Evolutionary conservation across 106 monocot species (phyloP).

Genomic region (Triglochin maritima): DNA sequence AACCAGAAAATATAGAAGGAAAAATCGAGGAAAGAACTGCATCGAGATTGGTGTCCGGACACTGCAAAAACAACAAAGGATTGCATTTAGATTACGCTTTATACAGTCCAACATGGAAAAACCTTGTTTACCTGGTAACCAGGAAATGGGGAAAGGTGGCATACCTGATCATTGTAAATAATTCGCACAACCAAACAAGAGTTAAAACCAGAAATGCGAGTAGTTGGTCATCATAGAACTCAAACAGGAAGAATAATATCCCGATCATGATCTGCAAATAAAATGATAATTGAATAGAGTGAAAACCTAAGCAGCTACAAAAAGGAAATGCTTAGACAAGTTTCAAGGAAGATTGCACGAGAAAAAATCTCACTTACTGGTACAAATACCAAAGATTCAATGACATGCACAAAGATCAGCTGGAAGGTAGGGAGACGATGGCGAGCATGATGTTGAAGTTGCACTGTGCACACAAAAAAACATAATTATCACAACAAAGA

Average conservation of each 20-base stretch:
- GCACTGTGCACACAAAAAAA: constrained; percentile 51
- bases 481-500: not conserved
- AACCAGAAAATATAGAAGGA: constrained; percentile 89
- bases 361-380: constrained; percentile 46
- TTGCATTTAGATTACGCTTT: not conserved
- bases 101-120: not conserved
- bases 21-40: constrained; percentile 99
- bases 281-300: not conserved
- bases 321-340: not conserved
- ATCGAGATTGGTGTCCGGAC: constrained; percentile 94
- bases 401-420: constrained; percentile 96
- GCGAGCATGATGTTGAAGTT: constrained; percentile 97
- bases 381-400: constrained; percentile 97
- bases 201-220: constrained; percentile 94
- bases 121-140: too few relatives aligned
- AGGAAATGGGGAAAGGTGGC: not conserved
- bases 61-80: constrained; percentile 34
- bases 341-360: not conserved
- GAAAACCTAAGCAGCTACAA: not conserved
- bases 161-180: constrained; percentile 98
- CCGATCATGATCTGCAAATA: constrained; percentile 94
- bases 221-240: constrained; percentile 98
- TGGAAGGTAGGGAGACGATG: constrained; percentile 98
- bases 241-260: constrained; percentile 93
- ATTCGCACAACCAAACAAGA: constrained; percentile 97